Evolutionary conservation across 768 basidiomycete genomes (phyloP).

Genomic region (Cantharellus cinnabarinus): DNA sequence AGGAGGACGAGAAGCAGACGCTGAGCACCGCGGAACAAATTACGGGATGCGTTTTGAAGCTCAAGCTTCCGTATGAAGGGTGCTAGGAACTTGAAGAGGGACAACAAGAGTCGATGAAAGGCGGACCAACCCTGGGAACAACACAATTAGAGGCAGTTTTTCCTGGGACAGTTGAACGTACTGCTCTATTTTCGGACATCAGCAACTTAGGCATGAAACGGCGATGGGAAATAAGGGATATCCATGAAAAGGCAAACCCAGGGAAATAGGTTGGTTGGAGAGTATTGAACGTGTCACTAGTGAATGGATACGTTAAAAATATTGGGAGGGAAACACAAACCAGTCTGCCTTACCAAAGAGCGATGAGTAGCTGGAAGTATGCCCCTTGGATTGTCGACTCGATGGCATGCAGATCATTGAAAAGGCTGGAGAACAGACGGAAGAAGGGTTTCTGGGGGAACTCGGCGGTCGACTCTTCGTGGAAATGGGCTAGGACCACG

Average conservation of each 20-base stretch:
- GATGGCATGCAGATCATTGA: conserved; percentile 78
- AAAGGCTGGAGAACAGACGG: conserved; percentile 89
- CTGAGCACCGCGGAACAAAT: conserved; percentile 77
- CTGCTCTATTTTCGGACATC: conserved; percentile 71
- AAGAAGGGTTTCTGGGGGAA: conserved; percentile 98
- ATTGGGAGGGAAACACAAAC: conserved; percentile 2
- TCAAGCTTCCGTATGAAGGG: conserved; percentile 77
- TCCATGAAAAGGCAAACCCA: conserved; percentile 96
- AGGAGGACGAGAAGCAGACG: conserved; percentile 85
- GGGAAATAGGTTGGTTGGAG: conserved; percentile 93
- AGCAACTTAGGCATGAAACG: conserved; percentile 94
- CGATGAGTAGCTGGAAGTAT: conserved; percentile 73
- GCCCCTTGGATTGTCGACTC: conserved; percentile 71
- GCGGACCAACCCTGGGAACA: conserved; percentile 65
- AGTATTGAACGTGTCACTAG: conserved; percentile 85
- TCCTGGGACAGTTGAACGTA: conserved; percentile 14
- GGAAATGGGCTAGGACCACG: conserved; percentile 80
- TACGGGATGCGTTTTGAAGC: conserved; percentile 58
- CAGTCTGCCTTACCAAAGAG: conserved; percentile 47
- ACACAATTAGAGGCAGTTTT: background rate
- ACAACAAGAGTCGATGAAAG: conserved; percentile 84
- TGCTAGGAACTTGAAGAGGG: conserved; percentile 83
- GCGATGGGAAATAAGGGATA: conserved; percentile 86
- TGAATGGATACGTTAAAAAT: conserved; percentile 8
- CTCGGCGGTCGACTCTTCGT: conserved; percentile 76